phyloP scores from a whole-genome alignment of 2,329 filamentous ascomycete genomes.

The Colletotrichum phormii region DNA sequence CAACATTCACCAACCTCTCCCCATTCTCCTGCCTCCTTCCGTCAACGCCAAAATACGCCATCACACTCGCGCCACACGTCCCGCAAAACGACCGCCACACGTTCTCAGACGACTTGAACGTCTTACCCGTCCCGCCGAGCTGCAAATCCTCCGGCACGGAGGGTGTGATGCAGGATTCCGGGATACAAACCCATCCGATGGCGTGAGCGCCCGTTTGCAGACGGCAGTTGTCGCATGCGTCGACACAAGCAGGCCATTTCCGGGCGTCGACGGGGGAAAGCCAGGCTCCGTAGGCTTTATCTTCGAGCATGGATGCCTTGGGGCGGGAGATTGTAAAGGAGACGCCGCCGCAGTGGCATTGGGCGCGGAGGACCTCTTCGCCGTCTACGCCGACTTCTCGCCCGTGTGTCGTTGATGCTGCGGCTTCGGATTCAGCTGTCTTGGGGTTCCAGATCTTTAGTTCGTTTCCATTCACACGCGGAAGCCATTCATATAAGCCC shows the following conservation, averaged over 20 bases:
- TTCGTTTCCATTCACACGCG: slow-evolving; percentile 44
- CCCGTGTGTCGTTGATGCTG: slow-evolving; percentile 30
- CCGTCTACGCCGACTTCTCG: slow-evolving; percentile 49
- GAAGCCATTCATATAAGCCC: slow-evolving; percentile 51
- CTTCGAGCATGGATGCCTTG: slow-evolving; percentile 42
- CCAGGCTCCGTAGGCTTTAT: slow-evolving; percentile 45
- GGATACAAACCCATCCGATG: slow-evolving; percentile 56
- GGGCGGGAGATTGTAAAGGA: slow-evolving; percentile 58
- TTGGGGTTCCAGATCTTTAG: slow-evolving; percentile 52
- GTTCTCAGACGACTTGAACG: slow-evolving; percentile 52
- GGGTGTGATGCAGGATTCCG: slow-evolving; percentile 50
- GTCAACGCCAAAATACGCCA: slow-evolving; percentile 43
- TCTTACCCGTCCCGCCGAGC: slow-evolving; percentile 58
- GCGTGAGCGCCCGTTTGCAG: slow-evolving; percentile 55
- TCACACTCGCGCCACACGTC: slow-evolving; percentile 56
- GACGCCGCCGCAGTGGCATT: slow-evolving; percentile 61
- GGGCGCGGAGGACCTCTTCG: slow-evolving; percentile 52
- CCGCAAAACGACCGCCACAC: slow-evolving; percentile 59
- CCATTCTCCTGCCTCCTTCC: slow-evolving; percentile 37
- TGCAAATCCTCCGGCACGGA: slow-evolving; percentile 49
- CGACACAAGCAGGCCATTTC: slow-evolving; percentile 57
- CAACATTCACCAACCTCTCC: slow-evolving; percentile 51
- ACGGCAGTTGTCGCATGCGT: slow-evolving; percentile 58
- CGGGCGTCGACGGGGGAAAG: slow-evolving; percentile 50
- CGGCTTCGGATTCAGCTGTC: slow-evolving; percentile 38